Evolutionary conservation across 768 basidiomycete genomes (phyloP).

Genomic region (Suillus placidus): DNA sequence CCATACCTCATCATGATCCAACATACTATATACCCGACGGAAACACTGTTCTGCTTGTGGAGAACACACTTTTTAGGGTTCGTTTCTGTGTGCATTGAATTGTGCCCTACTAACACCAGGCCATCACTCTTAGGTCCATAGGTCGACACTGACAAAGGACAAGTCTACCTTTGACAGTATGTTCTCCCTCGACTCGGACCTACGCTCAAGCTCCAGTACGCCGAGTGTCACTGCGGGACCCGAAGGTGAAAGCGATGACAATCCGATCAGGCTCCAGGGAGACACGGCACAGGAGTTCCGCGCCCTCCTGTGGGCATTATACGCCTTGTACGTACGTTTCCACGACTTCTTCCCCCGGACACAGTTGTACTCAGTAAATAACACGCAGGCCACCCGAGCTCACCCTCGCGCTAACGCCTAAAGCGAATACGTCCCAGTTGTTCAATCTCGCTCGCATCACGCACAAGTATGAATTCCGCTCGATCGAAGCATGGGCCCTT

Average conservation of each 20-base stretch:
- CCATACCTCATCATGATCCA: constrained; percentile 39
- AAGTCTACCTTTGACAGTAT: constrained; percentile 49
- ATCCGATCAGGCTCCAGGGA: constrained; percentile 49
- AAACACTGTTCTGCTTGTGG: constrained; percentile 46
- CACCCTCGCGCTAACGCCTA: constrained; percentile 43
- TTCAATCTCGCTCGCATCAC: constrained; percentile 52
- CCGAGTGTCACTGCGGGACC: constrained; percentile 34
- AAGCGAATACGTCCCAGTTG: constrained; percentile 47
- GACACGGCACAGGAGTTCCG: constrained; percentile 54
- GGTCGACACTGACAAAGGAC: constrained; percentile 46
- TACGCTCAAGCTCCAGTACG: constrained; percentile 28
- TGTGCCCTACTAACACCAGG: constrained; percentile 26
- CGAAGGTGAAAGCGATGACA: constrained; percentile 54
- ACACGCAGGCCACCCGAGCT: constrained; percentile 47
- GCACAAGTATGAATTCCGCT: constrained; percentile 50
- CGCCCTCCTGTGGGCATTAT: constrained; percentile 55
- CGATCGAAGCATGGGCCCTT: constrained; percentile 48
- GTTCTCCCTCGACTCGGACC: constrained; percentile 45
- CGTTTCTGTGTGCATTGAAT: background rate
- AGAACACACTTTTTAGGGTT: constrained; percentile 54
- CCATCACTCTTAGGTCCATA: constrained; percentile 36
- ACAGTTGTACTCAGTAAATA: constrained; percentile 9
- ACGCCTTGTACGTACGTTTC: constrained; percentile 47
- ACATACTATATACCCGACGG: constrained; percentile 45
- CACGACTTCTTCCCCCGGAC: constrained; percentile 1